Base-by-base conservation (phyloP, 495 filamentous ascomycete genomes). In the Oidiodendron maius region DNA sequence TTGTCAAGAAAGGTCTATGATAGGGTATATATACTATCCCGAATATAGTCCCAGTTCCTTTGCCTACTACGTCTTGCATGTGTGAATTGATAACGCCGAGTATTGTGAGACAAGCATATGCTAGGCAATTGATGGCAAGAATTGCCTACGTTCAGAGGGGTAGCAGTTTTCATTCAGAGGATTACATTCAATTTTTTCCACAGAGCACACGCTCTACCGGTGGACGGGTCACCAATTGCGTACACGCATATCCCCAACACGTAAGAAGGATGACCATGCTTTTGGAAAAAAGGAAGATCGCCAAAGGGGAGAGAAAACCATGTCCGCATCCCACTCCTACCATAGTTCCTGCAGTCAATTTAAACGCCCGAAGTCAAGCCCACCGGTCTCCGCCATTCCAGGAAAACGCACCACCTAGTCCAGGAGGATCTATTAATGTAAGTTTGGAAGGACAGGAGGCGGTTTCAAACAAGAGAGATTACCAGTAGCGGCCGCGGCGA, bases 401-500 rank as follows among this genome's bases (percentile, higher is more conserved):
- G 26, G 3, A 21, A 37, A 47, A 51, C 47, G 28, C 47, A 42
- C 46, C 42, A 43, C 23, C 8, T 44, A 34, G 40, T n/a, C 28
- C 13, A 15, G 18, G 15, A 25, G 25, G 34, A 41, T 56, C 44
- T 51, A 37, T 36, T 9, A 34, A 21, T 46, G 17, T 36, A 16
- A 35, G 30, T 22, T n/a, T 20, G 38, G 18, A 20, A 21, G 9
- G 15, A 40, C 3, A 40, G 38, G n/a, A 38, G 6, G 11, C 3
- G 15, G 10, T 9, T 16, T 20, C 26, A 22, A 34, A 36, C 35
- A 43, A 15, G 22, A 44, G 22, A 47, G 24, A 24, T 53, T 52
- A 62, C 57, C 32, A 57, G 44, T 62, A 62, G 44, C 55, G 55
- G 35, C 45, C 41, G 38, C 52, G 51, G 40, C 41, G 64, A 46